Evolutionary conservation across 2,329 filamentous ascomycete genomes (phyloP).

Genomic region (Colletotrichum noveboracense): DNA sequence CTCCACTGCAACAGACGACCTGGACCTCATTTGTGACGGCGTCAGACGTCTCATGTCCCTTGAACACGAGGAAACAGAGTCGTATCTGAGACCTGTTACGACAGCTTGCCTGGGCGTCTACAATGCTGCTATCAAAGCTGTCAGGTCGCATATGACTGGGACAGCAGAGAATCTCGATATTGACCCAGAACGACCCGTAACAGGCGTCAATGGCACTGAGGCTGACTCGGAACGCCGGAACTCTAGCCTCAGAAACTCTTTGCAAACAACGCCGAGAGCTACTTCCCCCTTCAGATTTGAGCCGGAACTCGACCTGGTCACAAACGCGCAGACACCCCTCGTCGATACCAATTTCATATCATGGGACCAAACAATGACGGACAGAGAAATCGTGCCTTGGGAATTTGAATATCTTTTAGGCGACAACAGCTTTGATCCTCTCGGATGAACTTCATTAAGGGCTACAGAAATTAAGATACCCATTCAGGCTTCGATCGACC

Average conservation of each 20-base stretch:
- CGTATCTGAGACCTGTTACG: not conserved
- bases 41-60: not conserved
- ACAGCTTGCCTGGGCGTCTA: not conserved
- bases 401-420: not conserved
- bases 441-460: not conserved
- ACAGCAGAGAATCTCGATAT: not conserved
- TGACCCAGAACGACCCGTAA: too few relatives aligned
- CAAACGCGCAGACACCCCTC: rapidly evolving
- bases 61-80: not conserved
- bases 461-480: not conserved
- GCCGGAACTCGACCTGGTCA: not conserved
- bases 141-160: rapidly evolving
- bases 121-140: not conserved
- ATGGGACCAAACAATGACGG: not conserved
- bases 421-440: not conserved
- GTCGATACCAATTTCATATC: not conserved
- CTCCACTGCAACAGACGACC: not conserved
- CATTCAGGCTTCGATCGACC: not conserved
- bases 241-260: not conserved
- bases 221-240: not conserved
- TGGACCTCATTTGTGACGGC: not conserved
- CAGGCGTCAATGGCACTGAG: rapidly evolving
- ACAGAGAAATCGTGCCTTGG: not conserved
- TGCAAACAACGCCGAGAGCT: not conserved
- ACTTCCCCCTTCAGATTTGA: not conserved